Conservation (phyloP, 495 filamentous ascomycete species). For the Geoglossum glabrum region DNA sequence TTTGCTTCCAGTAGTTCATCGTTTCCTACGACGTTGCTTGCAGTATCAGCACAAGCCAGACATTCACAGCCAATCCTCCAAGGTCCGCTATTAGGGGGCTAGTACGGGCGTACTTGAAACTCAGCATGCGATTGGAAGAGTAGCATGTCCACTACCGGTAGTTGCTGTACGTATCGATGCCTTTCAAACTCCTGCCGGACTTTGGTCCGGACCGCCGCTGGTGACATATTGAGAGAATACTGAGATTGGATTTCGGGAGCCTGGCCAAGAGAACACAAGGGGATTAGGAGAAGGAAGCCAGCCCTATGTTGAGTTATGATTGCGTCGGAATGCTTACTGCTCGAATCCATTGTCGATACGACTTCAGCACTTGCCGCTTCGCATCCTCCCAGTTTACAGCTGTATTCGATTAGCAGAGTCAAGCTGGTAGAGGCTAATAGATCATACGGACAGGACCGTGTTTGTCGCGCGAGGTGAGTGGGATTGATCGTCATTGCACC, state of each 20-base stretch:
- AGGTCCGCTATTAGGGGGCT: background rate
- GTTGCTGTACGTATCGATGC: slow-evolving; percentile 79
- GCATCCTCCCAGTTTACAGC: slow-evolving; percentile 78
- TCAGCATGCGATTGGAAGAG: slow-evolving; percentile 73
- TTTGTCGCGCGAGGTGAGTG: slow-evolving; percentile 76
- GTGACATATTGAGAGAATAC: slow-evolving; percentile 79
- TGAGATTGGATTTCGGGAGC: slow-evolving; percentile 89
- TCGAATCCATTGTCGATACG: slow-evolving; percentile 87
- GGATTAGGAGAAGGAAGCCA: background rate
- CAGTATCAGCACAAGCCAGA: background rate
- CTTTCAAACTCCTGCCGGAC: slow-evolving; percentile 95
- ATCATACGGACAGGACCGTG: slow-evolving; percentile 60
- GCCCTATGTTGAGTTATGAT: background rate
- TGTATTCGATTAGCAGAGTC: slow-evolving; percentile 21
- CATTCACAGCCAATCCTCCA: background rate
- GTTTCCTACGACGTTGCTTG: slow-evolving; percentile 45
- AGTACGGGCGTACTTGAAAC: slow-evolving; percentile 43
- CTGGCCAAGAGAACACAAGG: slow-evolving; percentile 23
- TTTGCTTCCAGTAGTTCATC: slow-evolving; percentile 97
- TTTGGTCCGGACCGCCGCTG: slow-evolving; percentile 76
- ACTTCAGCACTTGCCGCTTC: slow-evolving; percentile 54
- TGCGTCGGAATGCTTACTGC: slow-evolving; percentile 40
- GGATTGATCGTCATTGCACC: slow-evolving; percentile 61
- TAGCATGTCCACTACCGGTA: slow-evolving; percentile 71
- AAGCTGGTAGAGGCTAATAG: slow-evolving; percentile 1